These are phyloP conservation scores for Lasiodiplodia sp. DNA, from an alignment of 2,329 filamentous ascomycete genomes.

Conservation along the genomic window DNA sequence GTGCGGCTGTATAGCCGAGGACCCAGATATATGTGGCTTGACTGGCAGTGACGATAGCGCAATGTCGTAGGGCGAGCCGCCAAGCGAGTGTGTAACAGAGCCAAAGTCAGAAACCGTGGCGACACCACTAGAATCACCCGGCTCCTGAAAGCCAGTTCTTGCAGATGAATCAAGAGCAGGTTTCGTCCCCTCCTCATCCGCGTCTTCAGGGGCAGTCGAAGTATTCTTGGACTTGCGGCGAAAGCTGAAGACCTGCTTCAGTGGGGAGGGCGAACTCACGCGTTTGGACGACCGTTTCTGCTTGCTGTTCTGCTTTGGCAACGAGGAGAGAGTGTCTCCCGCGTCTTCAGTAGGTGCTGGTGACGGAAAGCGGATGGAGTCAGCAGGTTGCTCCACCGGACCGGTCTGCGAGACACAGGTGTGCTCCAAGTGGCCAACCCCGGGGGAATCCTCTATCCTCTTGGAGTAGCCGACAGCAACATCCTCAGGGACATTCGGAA, in stretches of 20 bases:
- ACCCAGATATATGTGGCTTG: conserved; percentile 33
- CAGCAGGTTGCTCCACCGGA: conserved; percentile 31
- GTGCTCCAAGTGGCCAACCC: conserved; percentile 46
- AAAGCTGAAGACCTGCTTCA: conserved; percentile 20
- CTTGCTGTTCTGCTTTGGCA: neutral
- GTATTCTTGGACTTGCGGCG: conserved; percentile 17
- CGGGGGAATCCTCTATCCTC: conserved; percentile 44
- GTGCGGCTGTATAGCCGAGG: conserved; percentile 44
- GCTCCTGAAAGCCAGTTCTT: neutral
- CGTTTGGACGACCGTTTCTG: conserved; percentile 8
- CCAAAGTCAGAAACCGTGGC: conserved; percentile 49
- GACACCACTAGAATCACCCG: conserved; percentile 34
- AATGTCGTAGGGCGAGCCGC: conserved; percentile 54
- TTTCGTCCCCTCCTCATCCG: neutral
- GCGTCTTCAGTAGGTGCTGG: conserved; percentile 12
- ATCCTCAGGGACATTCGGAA: conserved; percentile 44
- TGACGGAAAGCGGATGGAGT: conserved; percentile 34
- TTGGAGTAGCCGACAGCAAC: conserved; percentile 47
- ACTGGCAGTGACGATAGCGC: conserved; percentile 36
- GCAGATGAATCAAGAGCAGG: neutral
- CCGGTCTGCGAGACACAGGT: conserved; percentile 43
- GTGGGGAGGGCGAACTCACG: conserved; percentile 2
- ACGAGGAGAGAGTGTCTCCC: neutral
- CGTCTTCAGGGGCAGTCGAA: neutral
- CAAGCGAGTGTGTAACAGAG: conserved; percentile 51